Evolutionary conservation across 1,139 yeast genomes (phyloP).

Genomic region (Petasospora rhodanensis): DNA sequence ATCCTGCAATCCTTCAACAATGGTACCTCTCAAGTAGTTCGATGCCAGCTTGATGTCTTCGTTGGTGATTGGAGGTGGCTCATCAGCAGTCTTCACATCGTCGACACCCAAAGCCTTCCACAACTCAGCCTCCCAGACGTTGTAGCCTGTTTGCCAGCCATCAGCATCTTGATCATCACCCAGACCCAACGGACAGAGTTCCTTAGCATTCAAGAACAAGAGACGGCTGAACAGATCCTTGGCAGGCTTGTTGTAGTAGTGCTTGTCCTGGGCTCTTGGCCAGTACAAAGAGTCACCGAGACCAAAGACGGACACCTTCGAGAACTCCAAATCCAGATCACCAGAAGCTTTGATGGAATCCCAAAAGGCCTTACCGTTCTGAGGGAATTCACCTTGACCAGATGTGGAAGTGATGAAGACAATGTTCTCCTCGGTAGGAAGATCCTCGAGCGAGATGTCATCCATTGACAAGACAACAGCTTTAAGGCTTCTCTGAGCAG

Average conservation of each 20-base stretch:
- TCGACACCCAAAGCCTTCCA: conserved; percentile 93
- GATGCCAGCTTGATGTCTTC: conserved; percentile 93
- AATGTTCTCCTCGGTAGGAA: conserved; percentile 76
- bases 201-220: conserved; percentile 66
- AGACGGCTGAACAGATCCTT: conserved; percentile 66
- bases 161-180: conserved; percentile 99
- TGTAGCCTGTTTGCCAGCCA: conserved; percentile 86
- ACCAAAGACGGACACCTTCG: conserved; percentile 78
- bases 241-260: conserved; percentile 91
- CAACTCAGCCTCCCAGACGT: conserved; percentile 76
- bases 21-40: conserved; percentile 87
- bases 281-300: conserved; percentile 93
- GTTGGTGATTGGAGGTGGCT: conserved; percentile 92
- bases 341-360: conserved; percentile 67
- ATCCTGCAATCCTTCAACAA: conserved; percentile 81
- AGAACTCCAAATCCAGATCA: conserved; percentile 67
- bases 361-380: conserved; percentile 91
- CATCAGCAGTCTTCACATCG: conserved; percentile 78
- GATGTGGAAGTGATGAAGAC: conserved; percentile 85
- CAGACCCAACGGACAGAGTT: conserved; percentile 69
- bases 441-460: conserved; percentile 75
- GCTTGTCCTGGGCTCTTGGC: conserved; percentile 96
- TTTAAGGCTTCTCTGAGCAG: conserved; percentile 81
- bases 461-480: conserved; percentile 78
- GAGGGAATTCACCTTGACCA: conserved; percentile 98